Evolutionary conservation across 441 rosid species (phyloP), one percentile per base, ranked within the genome.

Genomic region (Gossypium laxum): DNA sequence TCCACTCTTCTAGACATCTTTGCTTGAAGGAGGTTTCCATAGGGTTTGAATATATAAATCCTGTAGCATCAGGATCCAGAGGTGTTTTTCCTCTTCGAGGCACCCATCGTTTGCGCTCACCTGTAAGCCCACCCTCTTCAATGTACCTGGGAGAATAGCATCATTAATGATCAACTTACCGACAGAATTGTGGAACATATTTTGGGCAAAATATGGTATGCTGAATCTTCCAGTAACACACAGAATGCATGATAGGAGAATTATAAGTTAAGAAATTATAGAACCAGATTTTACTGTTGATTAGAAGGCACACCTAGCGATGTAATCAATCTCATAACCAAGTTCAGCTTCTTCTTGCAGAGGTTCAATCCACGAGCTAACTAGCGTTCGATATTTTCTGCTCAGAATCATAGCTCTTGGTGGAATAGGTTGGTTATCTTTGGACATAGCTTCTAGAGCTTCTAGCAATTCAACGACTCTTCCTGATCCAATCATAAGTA

Each of bases 311-410:
- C 72, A 93, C 98, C 98, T 91, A 57, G 90, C 93, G 61, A 93
- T 73, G 75, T 91, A 93, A 82, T 91, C 97, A 76, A 91, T 87
- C 83, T 93, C 90, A 26, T 85, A 89, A 73, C 97, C 97, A 75
- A 86, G 97, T 76, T 90, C 93, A 79, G 97, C 98, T 85, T 93
- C 98, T 80, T 91, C 96, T 83, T 90, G 92, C 69, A 91, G 82
- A 75, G 98, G 98, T 78, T 93, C 96, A 60, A 93, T 93, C 98
- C 98, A 91, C 0, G 96, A 93, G 85, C 98, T 93, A 80, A 90
- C 97, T 75, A 91, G 73, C 34, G 98, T 88, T 48, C 97, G 89
- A 75, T 93, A 93, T 77, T 91, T 93, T 88, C 88, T 89, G 85
- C 91, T 91, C 81, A 91, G 78, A 72, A 91, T 88, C 98, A 90